phyloP scores from a whole-genome alignment of 2,329 filamentous ascomycete genomes.

The Allantophomopsis cytisporea region DNA sequence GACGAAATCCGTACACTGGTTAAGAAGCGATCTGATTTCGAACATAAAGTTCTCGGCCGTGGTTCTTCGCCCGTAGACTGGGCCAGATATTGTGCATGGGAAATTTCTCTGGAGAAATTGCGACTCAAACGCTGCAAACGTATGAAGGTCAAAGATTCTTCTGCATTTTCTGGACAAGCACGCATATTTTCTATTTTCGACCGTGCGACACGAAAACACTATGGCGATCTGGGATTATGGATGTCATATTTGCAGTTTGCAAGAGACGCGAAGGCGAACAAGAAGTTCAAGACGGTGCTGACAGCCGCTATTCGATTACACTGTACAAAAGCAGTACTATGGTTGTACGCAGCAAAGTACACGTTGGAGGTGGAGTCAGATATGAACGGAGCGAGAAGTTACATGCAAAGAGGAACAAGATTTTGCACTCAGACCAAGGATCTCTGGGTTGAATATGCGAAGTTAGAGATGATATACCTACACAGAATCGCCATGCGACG shows the following conservation, averaged over 20 bases:
- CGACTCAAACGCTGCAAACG: slow-evolving; percentile 73
- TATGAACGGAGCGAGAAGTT: slow-evolving; percentile 71
- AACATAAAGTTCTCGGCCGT: slow-evolving; percentile 78
- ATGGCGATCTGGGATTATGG: slow-evolving; percentile 73
- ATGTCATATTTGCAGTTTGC: slow-evolving; percentile 80
- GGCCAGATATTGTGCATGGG: slow-evolving; percentile 67
- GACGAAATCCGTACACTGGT: slow-evolving; percentile 86
- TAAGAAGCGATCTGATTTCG: slow-evolving; percentile 81
- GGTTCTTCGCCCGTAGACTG: slow-evolving; percentile 68
- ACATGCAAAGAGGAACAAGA: slow-evolving; percentile 79
- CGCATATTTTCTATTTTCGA: slow-evolving; percentile 86
- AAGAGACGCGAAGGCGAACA: slow-evolving; percentile 49
- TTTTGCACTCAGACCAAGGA: slow-evolving; percentile 68
- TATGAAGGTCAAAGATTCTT: slow-evolving; percentile 56
- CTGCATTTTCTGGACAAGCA: slow-evolving; percentile 59
- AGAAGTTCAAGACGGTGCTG: slow-evolving; percentile 50
- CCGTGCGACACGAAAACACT: slow-evolving; percentile 71
- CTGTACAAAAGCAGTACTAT: slow-evolving; percentile 69
- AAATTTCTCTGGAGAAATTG: slow-evolving; percentile 57
- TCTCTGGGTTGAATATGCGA: slow-evolving; percentile 83
- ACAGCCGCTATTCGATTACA: slow-evolving; percentile 69
- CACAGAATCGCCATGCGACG: slow-evolving; percentile 66
- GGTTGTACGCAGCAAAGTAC: slow-evolving; percentile 71
- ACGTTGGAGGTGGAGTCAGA: slow-evolving; percentile 70
- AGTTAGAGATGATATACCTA: slow-evolving; percentile 86